Conservation (phyloP, 768 basidiomycete species). For the Bullera alba region DNA sequence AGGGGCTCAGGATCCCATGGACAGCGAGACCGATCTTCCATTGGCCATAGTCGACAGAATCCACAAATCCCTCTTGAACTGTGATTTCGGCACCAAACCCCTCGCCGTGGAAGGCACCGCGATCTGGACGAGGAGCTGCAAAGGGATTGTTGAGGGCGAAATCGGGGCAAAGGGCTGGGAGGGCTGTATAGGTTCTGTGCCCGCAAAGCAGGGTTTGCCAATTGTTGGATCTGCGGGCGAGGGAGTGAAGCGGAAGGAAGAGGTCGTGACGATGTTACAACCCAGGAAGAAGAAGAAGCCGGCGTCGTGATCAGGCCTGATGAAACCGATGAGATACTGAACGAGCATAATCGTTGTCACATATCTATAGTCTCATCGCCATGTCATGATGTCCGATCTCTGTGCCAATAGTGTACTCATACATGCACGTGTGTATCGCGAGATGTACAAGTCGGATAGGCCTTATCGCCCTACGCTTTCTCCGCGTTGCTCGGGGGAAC, state of each 20-base stretch:
- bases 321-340: no score
- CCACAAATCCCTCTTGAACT: slow-evolving; percentile 60
- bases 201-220: slow-evolving; percentile 10
- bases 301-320: no score
- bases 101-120: slow-evolving; percentile 64
- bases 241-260: slow-evolving; percentile 12
- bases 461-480: not conserved
- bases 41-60: slow-evolving; percentile 64
- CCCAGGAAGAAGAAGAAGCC: slow-evolving; percentile 40
- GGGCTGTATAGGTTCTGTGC: slow-evolving; percentile 10
- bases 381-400: no score
- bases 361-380: no score
- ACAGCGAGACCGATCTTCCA: slow-evolving; percentile 51
- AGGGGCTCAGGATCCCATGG: slow-evolving; percentile 2
- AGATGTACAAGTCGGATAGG: no score
- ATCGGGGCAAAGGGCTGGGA: slow-evolving; percentile 28
- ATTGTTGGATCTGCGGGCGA: not conserved
- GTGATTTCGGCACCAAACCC: slow-evolving; percentile 68
- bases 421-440: no score
- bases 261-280: slow-evolving; percentile 31
- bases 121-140: slow-evolving; percentile 54
- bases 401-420: no score
- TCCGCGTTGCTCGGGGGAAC: slow-evolving; percentile 32
- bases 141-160: slow-evolving; percentile 24
- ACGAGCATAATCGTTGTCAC: no score